These are phyloP conservation scores for Borovskyia barvae DNA, from an alignment of 208 protist species.

Conservation along the genomic window DNA sequence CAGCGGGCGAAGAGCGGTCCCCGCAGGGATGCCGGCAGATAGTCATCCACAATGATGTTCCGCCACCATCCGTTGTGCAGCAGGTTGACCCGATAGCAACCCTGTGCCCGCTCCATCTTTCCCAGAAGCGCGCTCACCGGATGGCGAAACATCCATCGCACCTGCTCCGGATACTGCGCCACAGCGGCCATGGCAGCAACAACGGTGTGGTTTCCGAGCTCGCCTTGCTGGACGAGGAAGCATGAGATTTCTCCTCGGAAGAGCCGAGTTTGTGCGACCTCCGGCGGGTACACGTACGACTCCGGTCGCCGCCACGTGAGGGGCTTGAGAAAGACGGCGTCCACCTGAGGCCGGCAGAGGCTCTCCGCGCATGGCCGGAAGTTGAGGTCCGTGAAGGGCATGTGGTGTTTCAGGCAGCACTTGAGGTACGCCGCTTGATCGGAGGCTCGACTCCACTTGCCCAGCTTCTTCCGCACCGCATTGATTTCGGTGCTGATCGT, in stretches of 20 bases:
- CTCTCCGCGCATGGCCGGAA: constrained; percentile 36
- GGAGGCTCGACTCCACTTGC: constrained; percentile 30
- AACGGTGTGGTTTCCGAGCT: constrained; percentile 65
- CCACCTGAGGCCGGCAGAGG: constrained; percentile 26
- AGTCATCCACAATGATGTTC: constrained; percentile 71
- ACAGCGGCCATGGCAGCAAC: constrained; percentile 64
- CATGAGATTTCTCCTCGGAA: constrained; percentile 52
- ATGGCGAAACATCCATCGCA: constrained; percentile 61
- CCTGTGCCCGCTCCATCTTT: constrained; percentile 41
- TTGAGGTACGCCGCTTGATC: constrained; percentile 36
- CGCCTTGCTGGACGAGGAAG: constrained; percentile 54
- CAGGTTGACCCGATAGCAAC: constrained; percentile 69
- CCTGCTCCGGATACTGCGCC: constrained; percentile 41
- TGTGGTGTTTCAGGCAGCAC: constrained; percentile 36
- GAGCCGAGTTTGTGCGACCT: constrained; percentile 36
- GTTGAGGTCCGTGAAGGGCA: constrained; percentile 50
- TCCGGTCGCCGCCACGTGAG: constrained; percentile 47
- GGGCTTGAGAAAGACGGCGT: constrained; percentile 24
- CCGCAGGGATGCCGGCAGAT: constrained; percentile 49
- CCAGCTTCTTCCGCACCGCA: constrained; percentile 24
- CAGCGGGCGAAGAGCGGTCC: constrained; percentile 48
- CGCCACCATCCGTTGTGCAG: constrained; percentile 82
- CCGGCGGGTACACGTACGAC: constrained; percentile 39
- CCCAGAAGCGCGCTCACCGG: constrained; percentile 34
- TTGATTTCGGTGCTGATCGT: constrained; percentile 29